phyloP scores from a whole-genome alignment of 2,329 filamentous ascomycete species.

The Ascochyta pisi region DNA sequence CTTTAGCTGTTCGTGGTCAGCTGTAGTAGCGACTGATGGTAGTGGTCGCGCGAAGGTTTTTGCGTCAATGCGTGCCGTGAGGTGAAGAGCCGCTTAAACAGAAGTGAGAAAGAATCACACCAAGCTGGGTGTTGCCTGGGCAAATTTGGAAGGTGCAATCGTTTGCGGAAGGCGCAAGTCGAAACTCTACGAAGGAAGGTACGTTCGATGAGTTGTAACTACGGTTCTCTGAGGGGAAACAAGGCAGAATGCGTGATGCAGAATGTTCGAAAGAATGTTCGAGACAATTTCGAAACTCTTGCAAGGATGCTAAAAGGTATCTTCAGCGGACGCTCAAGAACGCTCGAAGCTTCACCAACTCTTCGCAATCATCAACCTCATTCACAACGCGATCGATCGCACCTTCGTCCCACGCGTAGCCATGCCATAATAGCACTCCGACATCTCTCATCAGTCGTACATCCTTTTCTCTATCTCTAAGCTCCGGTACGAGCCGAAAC shows the following conservation, averaged over 20 bases:
- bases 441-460: constrained; percentile 58
- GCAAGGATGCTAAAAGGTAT: not conserved
- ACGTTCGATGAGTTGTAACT: not conserved
- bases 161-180: constrained; percentile 18
- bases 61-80: not conserved
- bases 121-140: constrained; percentile 10
- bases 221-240: too few species aligned
- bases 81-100: not conserved
- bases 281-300: not conserved
- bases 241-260: not conserved
- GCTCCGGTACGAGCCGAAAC: constrained; percentile 42
- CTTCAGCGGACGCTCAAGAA: constrained; percentile 34
- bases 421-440: constrained; percentile 68
- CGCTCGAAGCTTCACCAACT: constrained; percentile 61
- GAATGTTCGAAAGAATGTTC: too few species aligned
- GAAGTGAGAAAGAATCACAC: constrained; percentile 4
- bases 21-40: not conserved
- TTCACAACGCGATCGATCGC: constrained; percentile 65
- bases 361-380: constrained; percentile 57
- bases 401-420: constrained; percentile 69
- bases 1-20: not conserved
- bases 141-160: constrained; percentile 22
- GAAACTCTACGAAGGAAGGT: not conserved
- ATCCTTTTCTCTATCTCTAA: constrained; percentile 44
- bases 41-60: not conserved